Evolutionary conservation across 2,329 filamentous ascomycete genomes (phyloP).

Genomic region (Chaetomiaceae sp.): DNA sequence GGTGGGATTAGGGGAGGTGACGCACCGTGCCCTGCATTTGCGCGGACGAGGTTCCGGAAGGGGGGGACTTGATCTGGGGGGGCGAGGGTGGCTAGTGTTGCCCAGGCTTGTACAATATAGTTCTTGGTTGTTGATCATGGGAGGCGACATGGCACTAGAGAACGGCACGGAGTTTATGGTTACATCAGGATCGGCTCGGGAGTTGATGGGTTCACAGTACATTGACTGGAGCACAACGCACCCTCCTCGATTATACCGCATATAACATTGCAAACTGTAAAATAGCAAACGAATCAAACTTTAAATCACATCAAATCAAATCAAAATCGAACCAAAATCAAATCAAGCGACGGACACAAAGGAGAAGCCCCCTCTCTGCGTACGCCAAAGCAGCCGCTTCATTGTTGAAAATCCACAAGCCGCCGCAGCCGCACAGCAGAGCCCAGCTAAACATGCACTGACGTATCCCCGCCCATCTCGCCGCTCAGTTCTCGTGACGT

Average conservation of each 20-base stretch:
- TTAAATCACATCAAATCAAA: neutral
- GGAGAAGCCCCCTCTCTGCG: neutral
- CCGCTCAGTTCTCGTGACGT: constrained; percentile 54
- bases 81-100: neutral
- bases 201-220: no score
- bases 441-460: constrained; percentile 8
- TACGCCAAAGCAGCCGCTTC: neutral
- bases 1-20: constrained; percentile 58
- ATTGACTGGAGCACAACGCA: neutral
- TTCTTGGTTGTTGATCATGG: neutral
- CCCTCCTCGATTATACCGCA: constrained; percentile 11
- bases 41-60: constrained; percentile 11
- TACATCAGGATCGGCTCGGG: neutral
- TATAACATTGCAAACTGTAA: neutral
- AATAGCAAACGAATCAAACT: neutral
- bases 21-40: constrained; percentile 25
- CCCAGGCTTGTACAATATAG: neutral
- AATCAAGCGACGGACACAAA: neutral
- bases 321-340: neutral
- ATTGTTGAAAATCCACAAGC: constrained; percentile 12
- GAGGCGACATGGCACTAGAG: neutral
- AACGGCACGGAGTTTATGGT: neutral
- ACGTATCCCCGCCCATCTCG: constrained; percentile 60
- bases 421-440: neutral
- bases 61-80: constrained; percentile 7